Evolutionary conservation across 768 basidiomycete genomes (phyloP), one percentile per base, ranked within the genome.

Genomic region (Boletales sp.): DNA sequence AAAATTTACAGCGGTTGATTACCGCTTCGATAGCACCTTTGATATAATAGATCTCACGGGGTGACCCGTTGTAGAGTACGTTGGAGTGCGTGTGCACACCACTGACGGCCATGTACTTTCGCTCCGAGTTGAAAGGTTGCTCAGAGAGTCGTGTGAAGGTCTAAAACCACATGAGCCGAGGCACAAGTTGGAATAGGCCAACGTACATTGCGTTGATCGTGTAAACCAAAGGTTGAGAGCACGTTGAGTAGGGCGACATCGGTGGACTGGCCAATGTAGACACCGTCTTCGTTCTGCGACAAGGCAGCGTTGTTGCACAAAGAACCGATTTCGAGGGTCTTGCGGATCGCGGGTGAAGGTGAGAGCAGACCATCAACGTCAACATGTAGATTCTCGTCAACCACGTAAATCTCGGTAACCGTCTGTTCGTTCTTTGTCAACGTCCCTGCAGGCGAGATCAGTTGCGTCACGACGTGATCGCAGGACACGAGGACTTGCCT

Each of bases 391-490:
- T 75, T 74, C 63, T 95, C 94, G 57, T 97, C 94, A 8, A 95
- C 88, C 0, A 84, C 75, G 66, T 97, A 97, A 9, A 87, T 75
- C 55, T 94, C 87, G 0, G 85, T 90, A 2, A 97, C 91, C 0
- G 93, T 97, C 74, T 95, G 94, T 59, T 97, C 93, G 67, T 98
- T 98, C 68, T 85, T 93, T 2, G 94, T 98, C 52, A 97, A 70
- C 1, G 94, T 98, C 17, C 94, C 91, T 78, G 47, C 21, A 48
- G 8, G 13, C 31, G 43, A 35, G 46, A 31, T 56, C 45, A 53
- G 38, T 42, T 19, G 17, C 4, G 27, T 18, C 37, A 36, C 8
- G 39, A 39, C 8, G 21, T 32, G 12, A 12, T 39, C 15, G 0
- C 37, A 8, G 32, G 11, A 10, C 29, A 13, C 2, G 19, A 18